Evolutionary conservation across 208 protist species (phyloP), one percentile per base, ranked within the genome.

Genomic region (Acanthamoeba castellanii): DNA sequence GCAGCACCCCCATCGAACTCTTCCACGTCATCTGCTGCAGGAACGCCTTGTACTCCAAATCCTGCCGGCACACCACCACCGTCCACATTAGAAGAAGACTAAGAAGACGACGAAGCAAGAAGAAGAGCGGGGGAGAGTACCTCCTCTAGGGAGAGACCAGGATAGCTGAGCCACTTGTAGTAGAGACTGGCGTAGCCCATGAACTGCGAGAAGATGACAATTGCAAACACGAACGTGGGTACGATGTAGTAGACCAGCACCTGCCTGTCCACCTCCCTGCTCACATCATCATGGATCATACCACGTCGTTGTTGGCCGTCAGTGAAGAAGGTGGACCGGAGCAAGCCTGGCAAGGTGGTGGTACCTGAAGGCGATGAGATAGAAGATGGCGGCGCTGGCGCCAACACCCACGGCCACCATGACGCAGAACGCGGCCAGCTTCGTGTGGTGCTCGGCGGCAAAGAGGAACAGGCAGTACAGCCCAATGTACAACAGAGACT

Each of bases 141-240:
- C 20, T 82, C 76, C 7, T 18, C 76, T 14, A 11, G 16, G 1
- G 47, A 34, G 42, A 85, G 4, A 42, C 76, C 76, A 8, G 76
- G 76, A 27, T 32, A 85, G 76, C 22, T 85, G 45, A 85, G 76
- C 76, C 76, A 85, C 76, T 85, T 85, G 76, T 85, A 85, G 76
- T 85, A 85, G 3, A 85, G 76, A 37, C 76, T 85, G 45, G 76
- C 76, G 30, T 85, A 85, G 76, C 76, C 76, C 76, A 85, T 85
- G 47, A 85, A 85, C 9, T 85, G 76, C 22, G 76, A 85, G 42
- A 85, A 85, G 52, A 85, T 85, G 76, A 85, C 11, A 5, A 85
- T 30, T 1, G 42, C 76, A 85, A 85, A 85, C n/a, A 34, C 45
- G 47, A 85, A 59, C n/a, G 76, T 85, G 30, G 76, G 76, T 1